Conservation (phyloP, 2,329 filamentous ascomycete species). For the Lizonia empirigonia region DNA sequence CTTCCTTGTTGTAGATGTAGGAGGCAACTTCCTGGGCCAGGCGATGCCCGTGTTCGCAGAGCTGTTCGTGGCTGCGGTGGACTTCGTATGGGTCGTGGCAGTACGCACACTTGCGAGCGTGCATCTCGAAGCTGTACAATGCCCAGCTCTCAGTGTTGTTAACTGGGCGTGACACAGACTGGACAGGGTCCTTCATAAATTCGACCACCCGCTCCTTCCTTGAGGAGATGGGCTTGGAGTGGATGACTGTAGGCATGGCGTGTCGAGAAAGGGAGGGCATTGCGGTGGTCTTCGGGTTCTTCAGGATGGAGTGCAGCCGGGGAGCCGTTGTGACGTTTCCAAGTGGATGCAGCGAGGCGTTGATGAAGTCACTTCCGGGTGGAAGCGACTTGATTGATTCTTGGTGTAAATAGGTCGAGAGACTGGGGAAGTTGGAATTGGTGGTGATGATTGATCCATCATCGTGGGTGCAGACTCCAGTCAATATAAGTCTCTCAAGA, state of each 20-base stretch:
- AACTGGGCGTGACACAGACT: slow-evolving; percentile 49
- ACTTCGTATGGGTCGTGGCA: slow-evolving; percentile 54
- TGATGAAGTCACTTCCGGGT: slow-evolving; percentile 34
- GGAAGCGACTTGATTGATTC: slow-evolving; percentile 23
- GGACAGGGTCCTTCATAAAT: slow-evolving; percentile 47
- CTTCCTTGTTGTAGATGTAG: slow-evolving; percentile 51
- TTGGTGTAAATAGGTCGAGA: neutral
- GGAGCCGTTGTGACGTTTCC: slow-evolving; percentile 40
- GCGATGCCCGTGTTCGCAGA: slow-evolving; percentile 52
- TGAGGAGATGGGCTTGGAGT: slow-evolving; percentile 33
- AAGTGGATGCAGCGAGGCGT: slow-evolving; percentile 30
- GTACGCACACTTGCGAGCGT: slow-evolving; percentile 52
- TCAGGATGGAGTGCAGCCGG: slow-evolving; percentile 39
- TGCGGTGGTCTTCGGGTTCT: slow-evolving; percentile 36
- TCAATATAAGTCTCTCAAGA: slow-evolving; percentile 42
- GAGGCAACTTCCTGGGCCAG: slow-evolving; percentile 54
- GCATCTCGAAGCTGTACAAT: slow-evolving; percentile 55
- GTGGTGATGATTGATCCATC: slow-evolving; percentile 19
- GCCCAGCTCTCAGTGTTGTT: slow-evolving; percentile 53
- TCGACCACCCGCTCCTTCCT: slow-evolving; percentile 44
- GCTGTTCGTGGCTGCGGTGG: slow-evolving; percentile 46
- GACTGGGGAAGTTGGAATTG: neutral
- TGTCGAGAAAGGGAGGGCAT: slow-evolving; percentile 41
- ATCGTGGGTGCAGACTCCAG: slow-evolving; percentile 34
- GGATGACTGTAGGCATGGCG: slow-evolving; percentile 46